A percentile compares a stretch with the other conserved stretches of the same genome.
These are phyloP conservation scores for Ophiostoma piceae DNA, from an alignment of 2,329 filamentous ascomycete species.

Conservation along the genomic window DNA sequence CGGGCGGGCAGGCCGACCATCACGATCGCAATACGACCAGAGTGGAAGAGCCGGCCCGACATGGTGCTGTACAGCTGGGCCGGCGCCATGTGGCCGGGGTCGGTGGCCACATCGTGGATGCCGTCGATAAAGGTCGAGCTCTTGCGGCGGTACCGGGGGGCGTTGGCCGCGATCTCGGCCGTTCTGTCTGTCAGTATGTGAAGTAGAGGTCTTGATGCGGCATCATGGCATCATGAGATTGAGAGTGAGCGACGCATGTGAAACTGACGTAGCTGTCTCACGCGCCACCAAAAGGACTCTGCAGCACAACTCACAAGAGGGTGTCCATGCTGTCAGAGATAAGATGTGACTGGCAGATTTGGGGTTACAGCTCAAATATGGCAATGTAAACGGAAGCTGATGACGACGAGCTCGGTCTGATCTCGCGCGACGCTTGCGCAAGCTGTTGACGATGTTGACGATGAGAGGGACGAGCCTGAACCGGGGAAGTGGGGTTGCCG, in stretches of 20 bases:
- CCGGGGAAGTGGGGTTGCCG: constrained; percentile 9
- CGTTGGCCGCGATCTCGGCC: constrained; percentile 85
- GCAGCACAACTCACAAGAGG: constrained; percentile 21
- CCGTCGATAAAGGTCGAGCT: constrained; percentile 96
- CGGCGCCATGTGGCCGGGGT: constrained; percentile 69
- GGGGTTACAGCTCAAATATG: neutral
- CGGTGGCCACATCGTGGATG: constrained; percentile 87
- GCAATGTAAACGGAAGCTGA: neutral
- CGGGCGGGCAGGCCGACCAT: constrained; percentile 92
- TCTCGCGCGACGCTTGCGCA: neutral
- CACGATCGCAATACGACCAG: constrained; percentile 92
- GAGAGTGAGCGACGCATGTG: neutral
- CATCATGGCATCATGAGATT: neutral
- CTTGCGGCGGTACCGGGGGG: constrained; percentile 81
- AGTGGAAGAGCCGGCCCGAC: constrained; percentile 94
- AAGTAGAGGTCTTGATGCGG: neutral
- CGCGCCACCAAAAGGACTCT: neutral
- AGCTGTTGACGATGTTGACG: neutral
- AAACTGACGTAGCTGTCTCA: neutral
- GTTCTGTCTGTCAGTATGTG: constrained; percentile 52
- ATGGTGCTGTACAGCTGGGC: constrained; percentile 98
- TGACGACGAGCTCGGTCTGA: neutral
- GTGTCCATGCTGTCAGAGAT: constrained; percentile 21
- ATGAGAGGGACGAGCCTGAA: neutral
- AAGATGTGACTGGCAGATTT: neutral